Percentiles rank a stretch among this genome's conserved stretches.
Evolutionary conservation across 805 yeast genomes (phyloP).

Genomic region (Saccharomycopsis oosterbeekiorum): DNA sequence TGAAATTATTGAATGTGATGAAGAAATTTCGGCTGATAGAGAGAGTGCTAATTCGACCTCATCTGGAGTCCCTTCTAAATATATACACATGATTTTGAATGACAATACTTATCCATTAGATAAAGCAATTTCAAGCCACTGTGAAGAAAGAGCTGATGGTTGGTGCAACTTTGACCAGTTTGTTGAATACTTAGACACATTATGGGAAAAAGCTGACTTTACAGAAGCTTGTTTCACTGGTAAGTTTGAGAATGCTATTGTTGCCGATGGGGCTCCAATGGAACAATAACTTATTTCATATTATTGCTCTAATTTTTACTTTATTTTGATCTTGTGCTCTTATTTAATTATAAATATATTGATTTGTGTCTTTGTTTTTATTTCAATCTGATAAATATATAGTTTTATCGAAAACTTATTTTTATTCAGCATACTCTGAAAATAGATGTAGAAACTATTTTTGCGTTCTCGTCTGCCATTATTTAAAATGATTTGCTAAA

Average conservation of each 20-base stretch:
- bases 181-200: conserved; percentile 18
- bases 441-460: too few relatives aligned
- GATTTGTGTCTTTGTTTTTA: too few relatives aligned
- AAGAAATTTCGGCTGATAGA: conserved; percentile 19
- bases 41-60: neutral
- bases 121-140: conserved; percentile 17
- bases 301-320: neutral
- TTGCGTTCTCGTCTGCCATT: too few relatives aligned
- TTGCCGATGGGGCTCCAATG: conserved; percentile 14
- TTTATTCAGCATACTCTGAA: too few relatives aligned
- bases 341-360: neutral
- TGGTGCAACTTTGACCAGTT: conserved; percentile 20
- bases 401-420: too few relatives aligned
- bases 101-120: conserved; percentile 18
- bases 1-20: conserved; percentile 20
- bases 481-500: too few relatives aligned
- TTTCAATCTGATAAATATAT: too few relatives aligned
- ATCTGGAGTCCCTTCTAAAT: conserved; percentile 7
- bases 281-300: neutral
- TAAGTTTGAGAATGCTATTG: conserved; percentile 4
- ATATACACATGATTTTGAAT: conserved; percentile 19
- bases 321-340: neutral
- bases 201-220: conserved; percentile 15
- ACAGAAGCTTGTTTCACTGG: conserved; percentile 12
- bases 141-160: conserved; percentile 20